Base-by-base conservation (phyloP, 352 stramenopile genomes). In the Hyaloperonospora arabidopsidis region DNA sequence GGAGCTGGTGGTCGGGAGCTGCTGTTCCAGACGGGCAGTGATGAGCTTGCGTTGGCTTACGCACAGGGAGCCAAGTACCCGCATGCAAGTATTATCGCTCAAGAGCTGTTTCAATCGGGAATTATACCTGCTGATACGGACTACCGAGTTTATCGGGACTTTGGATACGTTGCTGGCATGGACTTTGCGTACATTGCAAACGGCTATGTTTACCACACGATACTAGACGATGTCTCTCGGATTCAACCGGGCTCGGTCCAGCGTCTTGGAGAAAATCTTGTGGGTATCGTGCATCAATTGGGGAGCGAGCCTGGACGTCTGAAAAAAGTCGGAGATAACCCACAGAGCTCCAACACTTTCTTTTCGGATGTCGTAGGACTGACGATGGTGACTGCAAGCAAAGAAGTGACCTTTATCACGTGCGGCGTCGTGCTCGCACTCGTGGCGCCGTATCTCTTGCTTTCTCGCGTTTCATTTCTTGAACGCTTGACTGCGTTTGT, bases 161-260 rank as follows among this genome's bases (percentile, higher is more conserved):
- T 86, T 57, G 79, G 79, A 7, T 70, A 67, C 25, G 70, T 90
- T n/a, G 73, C 80, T 12, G 80, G 80, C 17, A 90, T 90, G 77
- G 80, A 90, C 50, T 88, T 90, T 59, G 80, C 80, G 2, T 90
- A 86, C 52, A 84, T 90, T 29, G 70, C 76, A 11, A 90, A 90
- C 32, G 80, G 80, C 5, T 90, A 90, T 54, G 80, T 90, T 14
- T 90, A 90, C 55, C 80, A 90, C 66, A 90, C 80, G 7, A 58
- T 44, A 17, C 38, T 90, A 13, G 80, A 90, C 43, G 80, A 87
- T 54, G 66, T 85, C 5, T 84, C 77, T 3, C 75, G 74, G 5
- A 90, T 90, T 52, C 77, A 88, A 47, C 70, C 56, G 14, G 80
- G 80, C 5, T 63, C 77, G 0, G 53, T 90, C 23, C 80, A 90